Conservation (phyloP, 495 filamentous ascomycete genomes). For the Podospora sp. region DNA sequence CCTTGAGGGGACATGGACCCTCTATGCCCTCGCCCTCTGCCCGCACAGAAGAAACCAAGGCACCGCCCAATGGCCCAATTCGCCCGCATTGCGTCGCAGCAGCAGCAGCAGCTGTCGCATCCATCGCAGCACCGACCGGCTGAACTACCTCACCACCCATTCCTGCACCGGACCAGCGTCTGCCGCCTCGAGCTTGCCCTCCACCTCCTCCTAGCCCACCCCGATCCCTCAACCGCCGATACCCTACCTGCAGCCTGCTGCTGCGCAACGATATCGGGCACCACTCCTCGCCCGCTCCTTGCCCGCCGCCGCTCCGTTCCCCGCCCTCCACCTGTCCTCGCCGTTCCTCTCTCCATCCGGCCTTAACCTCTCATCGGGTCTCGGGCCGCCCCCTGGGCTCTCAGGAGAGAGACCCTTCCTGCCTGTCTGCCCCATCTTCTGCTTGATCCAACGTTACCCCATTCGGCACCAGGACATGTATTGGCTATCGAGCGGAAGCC, state of each 20-base stretch:
- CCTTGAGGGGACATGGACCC: constrained; percentile 8
- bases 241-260: neutral
- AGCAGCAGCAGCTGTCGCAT: neutral
- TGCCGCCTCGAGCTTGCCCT: neutral
- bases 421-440: neutral
- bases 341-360: constrained; percentile 1
- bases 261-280: neutral
- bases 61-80: neutral
- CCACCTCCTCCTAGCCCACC: neutral
- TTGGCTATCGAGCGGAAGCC: constrained; percentile 10
- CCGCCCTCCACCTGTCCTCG: constrained; percentile 2
- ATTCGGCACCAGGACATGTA: constrained; percentile 11
- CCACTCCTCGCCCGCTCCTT: neutral
- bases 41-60: neutral
- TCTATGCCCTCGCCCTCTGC: neutral
- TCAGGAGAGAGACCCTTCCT: neutral
- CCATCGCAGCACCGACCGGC: neutral
- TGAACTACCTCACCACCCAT: neutral
- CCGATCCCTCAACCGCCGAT: neutral
- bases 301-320: neutral
- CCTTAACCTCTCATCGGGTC: constrained; percentile 9
- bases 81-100: neutral
- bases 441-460: neutral
- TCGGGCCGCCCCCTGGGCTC: constrained; percentile 13
- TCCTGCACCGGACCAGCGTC: neutral